Base-by-base conservation (phyloP, 441 rosid species). In the Populus hybrid region DNA sequence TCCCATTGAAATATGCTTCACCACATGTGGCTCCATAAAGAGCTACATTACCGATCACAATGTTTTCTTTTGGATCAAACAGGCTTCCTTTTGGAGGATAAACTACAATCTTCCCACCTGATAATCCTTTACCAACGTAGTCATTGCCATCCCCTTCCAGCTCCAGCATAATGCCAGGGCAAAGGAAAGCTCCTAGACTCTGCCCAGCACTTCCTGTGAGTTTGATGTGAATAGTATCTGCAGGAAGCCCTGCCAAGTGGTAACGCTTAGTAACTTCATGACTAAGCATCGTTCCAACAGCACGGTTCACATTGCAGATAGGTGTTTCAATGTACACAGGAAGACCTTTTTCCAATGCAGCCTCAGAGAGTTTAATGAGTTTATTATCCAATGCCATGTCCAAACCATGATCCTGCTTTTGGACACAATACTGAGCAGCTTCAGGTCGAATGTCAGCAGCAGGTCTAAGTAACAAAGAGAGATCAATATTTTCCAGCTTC, bases 251-350 rank as follows among this genome's bases (percentile, higher is more conserved):
- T 7, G 86, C 91, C 89, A 89, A 80, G 79, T 86, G 89, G 87
- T 94, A 91, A 73, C 89, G 92, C 85, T 94, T 97, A 20, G 98
- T 97, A 59, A 97, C 99, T 86, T 97, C 98, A 84, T 97, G 99
- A 83, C 99, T 97, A 75, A 97, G 90, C 99, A 97, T 95, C 73
- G 99, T 97, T 73, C 99, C 99, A 69, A 94, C 99, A 75, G 99
- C 99, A 45, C 99, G 97, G 83, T 95, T 97, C 71, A 95, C 96
- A 76, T 97, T 97, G 89, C 94, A 82, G 74, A 95, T 89, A 9
- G 94, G 90, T 23, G 88, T 86, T 78, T 97, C 96, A 74, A 94
- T 88, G 83, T 92, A 97, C 61, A 93, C 99, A 4, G 98, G 98
- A 77, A 97, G 86, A 75, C 90, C 78, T 77, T 90, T 97, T 75